Evolutionary conservation across 495 filamentous ascomycete species (phyloP).

Genomic region (Polyplosphaeria fusca): DNA sequence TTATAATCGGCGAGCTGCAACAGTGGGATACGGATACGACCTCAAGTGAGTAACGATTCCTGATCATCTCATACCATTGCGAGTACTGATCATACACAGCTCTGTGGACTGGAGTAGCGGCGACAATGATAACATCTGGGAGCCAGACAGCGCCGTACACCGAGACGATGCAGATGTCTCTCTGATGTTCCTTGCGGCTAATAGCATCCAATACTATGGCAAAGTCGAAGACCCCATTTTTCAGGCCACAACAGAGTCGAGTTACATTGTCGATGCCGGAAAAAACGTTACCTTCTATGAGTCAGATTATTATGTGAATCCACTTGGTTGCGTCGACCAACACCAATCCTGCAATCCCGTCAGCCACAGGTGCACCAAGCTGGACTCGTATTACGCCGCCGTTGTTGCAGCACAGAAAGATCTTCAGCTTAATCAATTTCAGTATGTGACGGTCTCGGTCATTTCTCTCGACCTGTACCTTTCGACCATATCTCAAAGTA

Average conservation of each 20-base stretch:
- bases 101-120: too few species aligned
- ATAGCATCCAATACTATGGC: not conserved
- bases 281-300: not conserved
- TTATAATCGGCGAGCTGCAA: not conserved
- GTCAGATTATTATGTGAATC: conserved; percentile 5
- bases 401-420: not conserved
- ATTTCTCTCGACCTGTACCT: not conserved
- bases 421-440: not conserved
- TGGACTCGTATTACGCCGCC: not conserved
- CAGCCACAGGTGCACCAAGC: not conserved
- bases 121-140: not conserved
- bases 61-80: too few species aligned
- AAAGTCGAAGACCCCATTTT: not conserved
- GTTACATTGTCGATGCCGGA: not conserved
- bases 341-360: conserved; percentile 8
- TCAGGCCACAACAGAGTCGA: not conserved
- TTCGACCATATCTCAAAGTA: not conserved
- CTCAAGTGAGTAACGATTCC: not conserved
- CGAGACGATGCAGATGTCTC: conserved; percentile 7
- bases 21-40: conserved; percentile 1
- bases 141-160: conserved; percentile 1
- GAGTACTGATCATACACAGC: too few species aligned
- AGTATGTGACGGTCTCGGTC: not conserved
- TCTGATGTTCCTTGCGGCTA: conserved; percentile 9
- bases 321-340: conserved; percentile 1